Base-by-base conservation (phyloP, 116 monocot genomes). In the Zostera marina region DNA sequence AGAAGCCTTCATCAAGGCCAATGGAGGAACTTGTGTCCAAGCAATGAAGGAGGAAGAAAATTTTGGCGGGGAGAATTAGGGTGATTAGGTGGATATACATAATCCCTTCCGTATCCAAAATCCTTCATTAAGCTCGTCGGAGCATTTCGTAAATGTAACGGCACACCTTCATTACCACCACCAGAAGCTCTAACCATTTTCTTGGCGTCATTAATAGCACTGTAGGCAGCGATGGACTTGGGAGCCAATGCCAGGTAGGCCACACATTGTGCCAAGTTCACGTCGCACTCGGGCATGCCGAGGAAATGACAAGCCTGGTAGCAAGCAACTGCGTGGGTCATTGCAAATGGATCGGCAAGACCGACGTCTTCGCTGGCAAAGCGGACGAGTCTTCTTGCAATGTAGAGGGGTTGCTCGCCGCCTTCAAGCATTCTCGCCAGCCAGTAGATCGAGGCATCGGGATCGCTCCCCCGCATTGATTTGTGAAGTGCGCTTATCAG, bases 301-400 rank as follows among this genome's bases (percentile, higher is more conserved):
- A 91, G 55, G 55, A 91, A 91, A 56, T 91, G 81, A 68, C 90
- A 91, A 0, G 90, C 81, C 72, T 91, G 90, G 59, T 85, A 91
- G 52, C 81, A 81, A 3, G 85, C 78, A 6, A 85, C 72, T 0
- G 90, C 90, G 2, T 77, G 85, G 5, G 41, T 43, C 32, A 84
- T 51, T 11, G 90, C 85, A 6, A 72, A 62, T 2, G 81, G 76
- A 44, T 89, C 89, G 0, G 84, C 89, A 3, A 89, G 76, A 11
- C 81, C 85, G 3, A 91, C 74, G 23, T 91, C 90, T 65, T 91
- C 90, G 41, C 84, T 79, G 0, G 90, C 90, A 22, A 91, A 91
- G 54, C 85, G 54, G 13, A 91, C 85, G 17, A 91, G 72, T 10
- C 85, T 65, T 19, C 90, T 61, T 3, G 89, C 89, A 40, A 89